Percentiles rank a stretch among this genome's conserved stretches.
Conservation (phyloP, 1,139 yeast genomes). For the Pichia sp. region DNA sequence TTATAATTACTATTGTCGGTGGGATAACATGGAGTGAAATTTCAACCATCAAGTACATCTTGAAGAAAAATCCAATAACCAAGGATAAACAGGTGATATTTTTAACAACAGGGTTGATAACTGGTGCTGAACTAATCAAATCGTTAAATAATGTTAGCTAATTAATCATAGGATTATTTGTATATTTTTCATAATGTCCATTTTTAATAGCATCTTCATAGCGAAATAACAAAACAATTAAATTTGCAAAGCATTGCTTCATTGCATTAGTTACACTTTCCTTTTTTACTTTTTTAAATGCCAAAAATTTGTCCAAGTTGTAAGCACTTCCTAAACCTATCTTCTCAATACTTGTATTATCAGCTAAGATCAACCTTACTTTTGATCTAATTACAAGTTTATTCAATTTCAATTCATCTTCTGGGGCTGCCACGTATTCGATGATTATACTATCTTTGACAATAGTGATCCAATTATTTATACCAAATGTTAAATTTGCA, state of each 20-base stretch:
- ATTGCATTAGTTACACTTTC: slow-evolving; percentile 48
- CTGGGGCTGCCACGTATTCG: slow-evolving; percentile 25
- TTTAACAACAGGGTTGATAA: slow-evolving; percentile 52
- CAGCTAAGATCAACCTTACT: slow-evolving; percentile 40
- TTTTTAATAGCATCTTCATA: slow-evolving; percentile 28
- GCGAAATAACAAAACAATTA: slow-evolving; percentile 26
- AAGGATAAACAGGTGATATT: slow-evolving; percentile 41
- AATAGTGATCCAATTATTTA: slow-evolving; percentile 57
- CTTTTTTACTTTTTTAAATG: slow-evolving; percentile 43
- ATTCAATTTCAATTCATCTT: slow-evolving; percentile 14
- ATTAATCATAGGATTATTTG: not conserved
- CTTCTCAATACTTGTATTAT: slow-evolving; percentile 41
- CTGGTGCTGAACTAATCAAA: slow-evolving; percentile 37
- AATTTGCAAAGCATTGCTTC: slow-evolving; percentile 31
- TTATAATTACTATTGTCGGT: slow-evolving; percentile 54
- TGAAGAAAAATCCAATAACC: slow-evolving; percentile 34
- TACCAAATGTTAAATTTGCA: slow-evolving; percentile 63
- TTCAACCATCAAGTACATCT: slow-evolving; percentile 54
- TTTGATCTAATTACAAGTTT: slow-evolving; percentile 19
- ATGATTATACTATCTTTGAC: slow-evolving; percentile 33
- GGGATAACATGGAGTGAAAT: slow-evolving; percentile 79
- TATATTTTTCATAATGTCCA: slow-evolving; percentile 25
- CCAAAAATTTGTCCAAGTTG: slow-evolving; percentile 32
- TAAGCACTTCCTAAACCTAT: slow-evolving; percentile 38
- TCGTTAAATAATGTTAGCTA: slow-evolving; percentile 11